Evolutionary conservation across 176 grass and related monocot species (phyloP).

Genomic region (Oryza glaberrima): DNA sequence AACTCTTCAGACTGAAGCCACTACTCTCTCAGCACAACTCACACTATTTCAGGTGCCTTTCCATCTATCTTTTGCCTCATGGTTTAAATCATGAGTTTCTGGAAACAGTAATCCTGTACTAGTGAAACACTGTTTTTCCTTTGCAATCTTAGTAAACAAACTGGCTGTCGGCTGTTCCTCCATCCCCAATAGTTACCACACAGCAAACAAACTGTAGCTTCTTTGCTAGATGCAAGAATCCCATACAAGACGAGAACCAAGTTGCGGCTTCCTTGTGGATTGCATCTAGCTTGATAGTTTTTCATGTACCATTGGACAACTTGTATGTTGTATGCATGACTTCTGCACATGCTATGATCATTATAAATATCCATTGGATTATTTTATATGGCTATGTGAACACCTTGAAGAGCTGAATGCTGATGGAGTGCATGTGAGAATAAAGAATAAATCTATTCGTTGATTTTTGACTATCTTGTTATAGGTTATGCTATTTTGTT

Average conservation of each 20-base stretch:
- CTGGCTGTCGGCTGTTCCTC: background rate
- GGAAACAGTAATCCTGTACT: background rate
- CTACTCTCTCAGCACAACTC: constrained; percentile 94
- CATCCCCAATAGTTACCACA: background rate
- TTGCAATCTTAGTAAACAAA: constrained; percentile 1
- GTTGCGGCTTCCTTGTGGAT: constrained; percentile 6
- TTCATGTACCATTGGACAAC: constrained; percentile 9
- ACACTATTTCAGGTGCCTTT: constrained; percentile 88
- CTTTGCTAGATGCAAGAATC: constrained; percentile 11
- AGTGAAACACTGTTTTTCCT: constrained; percentile 28
- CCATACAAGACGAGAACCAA: background rate
- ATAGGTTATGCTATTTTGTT: constrained; percentile 32
- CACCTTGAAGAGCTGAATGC: constrained; percentile 38
- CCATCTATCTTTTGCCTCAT: constrained; percentile 23
- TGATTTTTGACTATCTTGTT: constrained; percentile 34
- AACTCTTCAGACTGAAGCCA: constrained; percentile 99
- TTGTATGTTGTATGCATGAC: constrained; percentile 36
- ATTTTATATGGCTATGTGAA: constrained; percentile 24
- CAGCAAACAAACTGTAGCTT: constrained; percentile 1
- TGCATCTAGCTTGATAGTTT: constrained; percentile 32
- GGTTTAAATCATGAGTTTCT: constrained; percentile 25
- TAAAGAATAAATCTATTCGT: constrained; percentile 19
- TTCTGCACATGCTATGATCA: constrained; percentile 42
- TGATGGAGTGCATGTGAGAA: constrained; percentile 25
- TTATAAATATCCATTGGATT: constrained; percentile 28